Evolutionary conservation across 192 early-diverging fungal genomes (phyloP), one percentile per base, ranked within the genome.

Genomic region (Allomyces macrogynus): DNA sequence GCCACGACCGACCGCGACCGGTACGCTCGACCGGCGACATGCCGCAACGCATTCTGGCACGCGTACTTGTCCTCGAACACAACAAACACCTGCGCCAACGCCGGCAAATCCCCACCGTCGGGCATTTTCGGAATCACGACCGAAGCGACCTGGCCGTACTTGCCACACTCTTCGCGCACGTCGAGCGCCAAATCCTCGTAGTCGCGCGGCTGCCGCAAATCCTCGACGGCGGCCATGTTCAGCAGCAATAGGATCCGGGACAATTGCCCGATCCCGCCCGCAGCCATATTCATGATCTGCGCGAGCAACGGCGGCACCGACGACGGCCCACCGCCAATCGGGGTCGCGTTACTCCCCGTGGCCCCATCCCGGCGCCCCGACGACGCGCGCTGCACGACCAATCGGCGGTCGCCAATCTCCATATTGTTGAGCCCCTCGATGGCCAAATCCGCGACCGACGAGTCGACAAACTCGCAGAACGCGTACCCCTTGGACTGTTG

Each of bases 341-440:
- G 60, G 44, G 69, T 25, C 67, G 43, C 61, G 60, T 54, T 44
- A 40, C 20, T 43, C 63, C 66, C 43, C 44, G 23, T 12, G 60
- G 61, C 49, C 26, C 60, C 65, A 18, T 62, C 40, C 66, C 63
- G 62, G 42, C 23, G 57, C 66, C 70, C 61, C 69, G 66, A n/a
- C 72, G 83, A 89, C 9, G 95, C 95, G 22, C 91, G 81, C 76
- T 99, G 94, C 23, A 97, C 93, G 24, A 97, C 84, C 16, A 99
- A 73, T 67, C 88, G 91, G 32, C 86, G 86, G 69, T 97, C 95
- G 61, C 90, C 92, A 4, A 99, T 72, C 69, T 92, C 90, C 86
- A 99, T 89, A 43, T 91, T 88, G 69, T 97, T 94, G 25, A 99
- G 82, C 1, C 92, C 92, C 70, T 95, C 83, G 69, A 92, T 95